Evolutionary conservation across 768 basidiomycete species (phyloP), one percentile per base, ranked within the genome.

Genomic region (Serendipita vermifera): DNA sequence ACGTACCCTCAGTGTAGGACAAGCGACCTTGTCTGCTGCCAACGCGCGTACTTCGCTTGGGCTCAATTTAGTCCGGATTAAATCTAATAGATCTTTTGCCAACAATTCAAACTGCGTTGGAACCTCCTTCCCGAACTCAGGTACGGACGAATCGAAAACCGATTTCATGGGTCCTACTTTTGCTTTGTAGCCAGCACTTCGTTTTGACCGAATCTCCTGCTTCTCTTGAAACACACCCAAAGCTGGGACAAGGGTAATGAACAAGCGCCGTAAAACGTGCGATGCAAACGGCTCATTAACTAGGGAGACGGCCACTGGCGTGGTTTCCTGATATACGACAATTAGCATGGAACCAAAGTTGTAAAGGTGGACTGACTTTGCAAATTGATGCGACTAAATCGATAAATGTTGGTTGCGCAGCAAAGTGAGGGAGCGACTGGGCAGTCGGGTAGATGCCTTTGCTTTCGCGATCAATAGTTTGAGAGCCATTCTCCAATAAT

Each of bases 221-320:
- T 29, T 51, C n/a, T 29, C 71, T 66, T 7, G 72, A 71, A 31
- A 64, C 65, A 54, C 64, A 63, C 55, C 70, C 69, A 79, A 63
- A 27, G 73, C 69, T 0, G 88, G 86, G 13, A 79, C 81, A n/a
- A 96, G 73, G 38, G 96, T 73, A 3, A 84, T 65, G 13, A 97
- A 76, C 2, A 97, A 69, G 22, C 84, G 80, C 33, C 93, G 83
- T 41, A 94, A 61, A 38, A 92, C 87, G 62, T 97, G 94, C 0
- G 94, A 93, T 33, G 85, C 91, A 63, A 91, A 94, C 31, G 85
- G 82, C 62, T 94, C 82, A 72, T 83, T 81, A 36, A 94, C 70
- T 39, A 93, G 77, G 5, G 74, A 70, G 0, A 80, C 67, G 32
- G 93, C 71, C 3, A 69, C 67, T 0, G 83, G 80, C 1, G 81